Conservation (phyloP, 2,329 filamentous ascomycete genomes). For the Tolypocladium sp. region DNA sequence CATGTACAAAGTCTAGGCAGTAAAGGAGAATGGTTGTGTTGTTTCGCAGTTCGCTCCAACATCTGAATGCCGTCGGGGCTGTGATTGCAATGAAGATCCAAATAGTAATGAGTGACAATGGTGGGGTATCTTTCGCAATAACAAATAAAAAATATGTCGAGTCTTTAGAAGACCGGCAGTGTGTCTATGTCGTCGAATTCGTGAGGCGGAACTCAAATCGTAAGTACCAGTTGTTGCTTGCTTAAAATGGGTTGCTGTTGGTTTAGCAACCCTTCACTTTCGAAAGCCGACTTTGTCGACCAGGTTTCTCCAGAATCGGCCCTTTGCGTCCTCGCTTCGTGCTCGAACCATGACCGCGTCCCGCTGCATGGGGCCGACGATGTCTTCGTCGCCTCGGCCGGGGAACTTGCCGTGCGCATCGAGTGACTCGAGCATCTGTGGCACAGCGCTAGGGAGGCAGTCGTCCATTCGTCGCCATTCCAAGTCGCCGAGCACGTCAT, state of each 20-base stretch:
- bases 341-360: slow-evolving; percentile 43
- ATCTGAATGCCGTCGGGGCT: neutral
- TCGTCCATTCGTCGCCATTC: slow-evolving; percentile 41
- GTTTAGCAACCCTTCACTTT: slow-evolving; percentile 4
- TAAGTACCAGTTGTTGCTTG: neutral
- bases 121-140: slow-evolving; percentile 17
- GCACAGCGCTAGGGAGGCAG: slow-evolving; percentile 54
- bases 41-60: neutral
- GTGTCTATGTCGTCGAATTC: slow-evolving; percentile 1
- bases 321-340: slow-evolving; percentile 33
- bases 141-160: slow-evolving; percentile 9
- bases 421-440: slow-evolving; percentile 56
- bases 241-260: neutral
- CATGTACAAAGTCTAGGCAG: slow-evolving; percentile 3
- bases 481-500: slow-evolving; percentile 30
- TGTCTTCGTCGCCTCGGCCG: slow-evolving; percentile 78
- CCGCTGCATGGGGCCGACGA: slow-evolving; percentile 82
- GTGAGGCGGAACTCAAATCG: neutral
- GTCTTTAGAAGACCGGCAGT: neutral
- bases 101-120: slow-evolving; percentile 12
- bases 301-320: slow-evolving; percentile 39
- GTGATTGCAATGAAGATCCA: neutral
- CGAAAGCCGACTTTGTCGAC: slow-evolving; percentile 32
- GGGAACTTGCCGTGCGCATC: slow-evolving; percentile 79
- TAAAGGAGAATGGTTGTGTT: neutral